Evolutionary conservation across 768 basidiomycete genomes (phyloP).

Genomic region (Suillus decipiens): DNA sequence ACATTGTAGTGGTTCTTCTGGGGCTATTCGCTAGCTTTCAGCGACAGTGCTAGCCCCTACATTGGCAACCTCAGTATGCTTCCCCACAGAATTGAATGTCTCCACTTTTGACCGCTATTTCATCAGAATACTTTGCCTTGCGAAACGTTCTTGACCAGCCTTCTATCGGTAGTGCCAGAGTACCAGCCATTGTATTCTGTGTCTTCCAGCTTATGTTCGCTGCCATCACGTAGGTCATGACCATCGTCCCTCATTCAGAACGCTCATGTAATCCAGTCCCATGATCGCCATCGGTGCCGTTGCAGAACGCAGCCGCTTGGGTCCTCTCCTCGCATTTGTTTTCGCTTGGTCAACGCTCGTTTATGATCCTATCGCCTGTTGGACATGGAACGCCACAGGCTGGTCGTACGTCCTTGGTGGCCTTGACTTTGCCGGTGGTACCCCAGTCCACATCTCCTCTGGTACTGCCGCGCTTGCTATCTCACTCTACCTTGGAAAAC

Average conservation of each 20-base stretch:
- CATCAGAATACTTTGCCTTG: constrained; percentile 77
- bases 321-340: constrained; percentile 86
- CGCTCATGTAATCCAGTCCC: constrained; percentile 47
- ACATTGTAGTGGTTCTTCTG: constrained; percentile 88
- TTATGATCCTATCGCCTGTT: constrained; percentile 93
- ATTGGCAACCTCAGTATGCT: constrained; percentile 83
- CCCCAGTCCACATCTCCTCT: constrained; percentile 95
- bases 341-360: constrained; percentile 89
- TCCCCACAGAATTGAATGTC: not conserved
- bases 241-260: not conserved
- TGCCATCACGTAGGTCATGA: constrained; percentile 68
- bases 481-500: constrained; percentile 87
- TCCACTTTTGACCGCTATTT: constrained; percentile 6
- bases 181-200: constrained; percentile 77
- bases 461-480: constrained; percentile 91
- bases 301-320: constrained; percentile 84
- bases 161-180: constrained; percentile 67
- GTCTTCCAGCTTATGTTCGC: constrained; percentile 93
- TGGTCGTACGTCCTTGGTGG: constrained; percentile 80
- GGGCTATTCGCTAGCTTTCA: constrained; percentile 93
- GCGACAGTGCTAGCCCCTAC: constrained; percentile 67
- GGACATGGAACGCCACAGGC: constrained; percentile 89
- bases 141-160: constrained; percentile 75
- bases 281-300: constrained; percentile 91
- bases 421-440: constrained; percentile 93